Evolutionary conservation across 2,329 filamentous ascomycete genomes (phyloP), one percentile per base, ranked within the genome.

Genomic region (Mycosphaerella sp.): DNA sequence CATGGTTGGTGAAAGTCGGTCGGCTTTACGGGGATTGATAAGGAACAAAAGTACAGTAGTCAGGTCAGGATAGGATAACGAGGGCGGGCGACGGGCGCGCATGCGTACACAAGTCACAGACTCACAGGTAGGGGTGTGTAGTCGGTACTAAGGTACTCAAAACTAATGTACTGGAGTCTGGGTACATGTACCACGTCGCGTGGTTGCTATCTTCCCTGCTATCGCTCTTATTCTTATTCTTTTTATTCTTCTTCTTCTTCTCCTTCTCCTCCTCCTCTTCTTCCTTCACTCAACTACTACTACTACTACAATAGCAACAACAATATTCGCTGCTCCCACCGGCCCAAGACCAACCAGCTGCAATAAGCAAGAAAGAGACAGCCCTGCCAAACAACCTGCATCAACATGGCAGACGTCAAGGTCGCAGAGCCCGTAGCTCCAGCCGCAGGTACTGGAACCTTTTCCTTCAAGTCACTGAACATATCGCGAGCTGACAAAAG

Each of bases 141-240:
- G 21, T 21, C 21, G 21, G 21, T 21, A 21, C 21, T 21, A 21
- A 21, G 21, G 21, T 21, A 21, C 21, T 21, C 21, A 21, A 21
- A 21, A 21, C 21, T 21, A 21, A 21, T 21, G 21, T 21, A 21
- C 21, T 21, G 21, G 21, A 21, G 21, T 21, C 26, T 29, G 26
- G 6, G 26, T 29, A 29, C 26, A 29, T 29, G 26, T 45, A 38
- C 14, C 14, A 17, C 48, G 48, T 51, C 48, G 48, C 41, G 48
- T 51, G 48, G 40, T 14, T 45, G 48, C 48, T 51, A 38, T 36
- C 42, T 31, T 45, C 48, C 39, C 32, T 41, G 44, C 45, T 45
- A 3, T 51, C 31, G 41, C 32, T 38, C 48, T 41, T 32, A 21
- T 45, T 32, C 39, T 42, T 41, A 38, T 14, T 26, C 41, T 51